Conservation (phyloP, 2,329 filamentous ascomycete species). For the Sodiomyces alkalinus region DNA sequence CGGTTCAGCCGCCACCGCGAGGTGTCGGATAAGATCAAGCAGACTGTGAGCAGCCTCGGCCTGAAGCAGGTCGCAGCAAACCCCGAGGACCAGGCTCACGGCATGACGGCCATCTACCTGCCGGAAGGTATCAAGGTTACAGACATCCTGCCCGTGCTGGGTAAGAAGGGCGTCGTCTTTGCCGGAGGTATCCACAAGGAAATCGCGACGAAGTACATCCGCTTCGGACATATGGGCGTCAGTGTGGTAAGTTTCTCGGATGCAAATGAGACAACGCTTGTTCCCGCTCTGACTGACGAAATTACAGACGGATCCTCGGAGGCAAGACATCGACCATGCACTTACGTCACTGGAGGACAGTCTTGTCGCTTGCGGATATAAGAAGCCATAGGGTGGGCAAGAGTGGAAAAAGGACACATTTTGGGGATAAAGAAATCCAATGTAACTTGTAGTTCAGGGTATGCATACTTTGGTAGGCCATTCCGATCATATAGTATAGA, state of each 20-base stretch:
- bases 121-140: conserved; percentile 69
- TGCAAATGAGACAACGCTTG: not conserved
- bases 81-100: conserved; percentile 83
- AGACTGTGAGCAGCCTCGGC: conserved; percentile 63
- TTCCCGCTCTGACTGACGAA: conserved; percentile 1
- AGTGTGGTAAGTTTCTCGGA: conserved; percentile 46
- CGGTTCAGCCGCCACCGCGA: conserved; percentile 71
- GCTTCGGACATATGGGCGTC: conserved; percentile 96
- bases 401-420: too few relatives aligned
- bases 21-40: conserved; percentile 75
- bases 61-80: conserved; percentile 75
- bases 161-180: conserved; percentile 83
- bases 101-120: conserved; percentile 95
- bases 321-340: conserved; percentile 73
- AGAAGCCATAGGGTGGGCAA: too few relatives aligned
- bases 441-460: too few relatives aligned
- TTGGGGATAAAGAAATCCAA: too few relatives aligned
- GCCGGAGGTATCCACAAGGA: conserved; percentile 93
- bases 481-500: too few relatives aligned
- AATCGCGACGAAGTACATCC: conserved; percentile 83
- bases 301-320: conserved; percentile 53
- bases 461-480: too few relatives aligned
- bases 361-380: conserved; percentile 58
- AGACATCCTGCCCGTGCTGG: conserved; percentile 70
- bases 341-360: conserved; percentile 62